Conservation (phyloP, 2,329 filamentous ascomycete species). For the Huntiella abstrusa region DNA sequence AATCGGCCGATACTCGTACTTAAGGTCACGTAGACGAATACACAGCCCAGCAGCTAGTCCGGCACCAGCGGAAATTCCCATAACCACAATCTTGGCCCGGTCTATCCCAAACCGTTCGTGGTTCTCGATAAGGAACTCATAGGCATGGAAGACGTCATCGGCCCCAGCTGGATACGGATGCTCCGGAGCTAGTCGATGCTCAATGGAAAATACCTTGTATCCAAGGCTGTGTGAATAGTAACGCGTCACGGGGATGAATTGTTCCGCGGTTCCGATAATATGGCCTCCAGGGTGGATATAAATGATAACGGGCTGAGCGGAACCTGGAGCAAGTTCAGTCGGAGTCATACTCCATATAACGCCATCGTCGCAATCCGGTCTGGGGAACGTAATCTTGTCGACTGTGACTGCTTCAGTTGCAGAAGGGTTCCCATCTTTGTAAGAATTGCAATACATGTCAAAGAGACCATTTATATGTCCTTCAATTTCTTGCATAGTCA, state of each 20-base stretch:
- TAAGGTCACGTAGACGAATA: constrained; percentile 21
- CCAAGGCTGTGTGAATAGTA: constrained; percentile 16
- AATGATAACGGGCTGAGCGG: constrained; percentile 16
- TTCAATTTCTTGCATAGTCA: too few species aligned
- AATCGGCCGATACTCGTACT: constrained; percentile 14
- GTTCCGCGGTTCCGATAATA: constrained; percentile 17
- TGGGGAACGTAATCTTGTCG: too few species aligned
- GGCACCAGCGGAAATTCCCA: constrained; percentile 14
- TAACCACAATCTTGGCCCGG: constrained; percentile 12
- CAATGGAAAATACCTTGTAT: constrained; percentile 20
- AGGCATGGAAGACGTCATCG: constrained; percentile 20
- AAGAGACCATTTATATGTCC: too few species aligned
- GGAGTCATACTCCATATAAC: too few species aligned
- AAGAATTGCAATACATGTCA: too few species aligned
- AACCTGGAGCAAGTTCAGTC: too few species aligned
- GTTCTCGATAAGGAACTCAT: constrained; percentile 15
- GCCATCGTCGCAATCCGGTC: too few species aligned
- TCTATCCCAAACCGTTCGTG: constrained; percentile 13
- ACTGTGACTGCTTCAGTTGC: too few species aligned
- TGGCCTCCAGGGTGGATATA: constrained; percentile 26
- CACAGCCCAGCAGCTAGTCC: constrained; percentile 15
- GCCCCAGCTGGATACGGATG: constrained; percentile 19
- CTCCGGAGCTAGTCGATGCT: constrained; percentile 27
- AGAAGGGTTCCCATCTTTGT: too few species aligned
- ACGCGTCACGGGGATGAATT: constrained; percentile 15